Evolutionary conservation across 495 filamentous ascomycete species (phyloP).

Genomic region (Penicillium paxilli): DNA sequence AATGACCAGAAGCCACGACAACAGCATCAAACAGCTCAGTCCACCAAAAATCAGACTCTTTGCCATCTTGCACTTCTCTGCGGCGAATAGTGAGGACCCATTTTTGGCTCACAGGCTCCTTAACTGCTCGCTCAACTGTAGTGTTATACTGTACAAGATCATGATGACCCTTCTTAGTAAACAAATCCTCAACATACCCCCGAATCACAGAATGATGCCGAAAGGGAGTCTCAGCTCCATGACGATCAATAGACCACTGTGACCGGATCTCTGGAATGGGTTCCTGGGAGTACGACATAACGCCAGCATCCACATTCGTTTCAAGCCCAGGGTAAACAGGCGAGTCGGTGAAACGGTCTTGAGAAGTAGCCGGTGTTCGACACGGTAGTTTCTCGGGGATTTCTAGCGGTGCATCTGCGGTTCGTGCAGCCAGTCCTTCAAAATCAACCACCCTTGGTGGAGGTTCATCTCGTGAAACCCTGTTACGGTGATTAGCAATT

Average conservation of each 20-base stretch:
- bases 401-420: conserved; percentile 47
- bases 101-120: conserved; percentile 24
- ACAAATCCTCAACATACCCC: conserved; percentile 39
- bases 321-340: conserved; percentile 40
- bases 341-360: conserved; percentile 51
- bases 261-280: conserved; percentile 34
- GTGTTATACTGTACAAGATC: conserved; percentile 41
- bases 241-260: conserved; percentile 34
- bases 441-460: conserved; percentile 37
- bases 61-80: conserved; percentile 15
- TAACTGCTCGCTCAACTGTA: conserved; percentile 40
- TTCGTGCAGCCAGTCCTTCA: conserved; percentile 40
- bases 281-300: conserved; percentile 44
- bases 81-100: conserved; percentile 40
- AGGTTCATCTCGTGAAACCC: conserved; percentile 43
- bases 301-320: conserved; percentile 40
- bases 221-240: conserved; percentile 39
- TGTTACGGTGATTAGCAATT: conserved; percentile 6
- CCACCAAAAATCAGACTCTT: conserved; percentile 44
- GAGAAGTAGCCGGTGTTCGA: conserved; percentile 37
- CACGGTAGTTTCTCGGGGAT: conserved; percentile 48
- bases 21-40: conserved; percentile 64
- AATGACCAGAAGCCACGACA: conserved; percentile 80
- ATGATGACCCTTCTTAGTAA: conserved; percentile 34
- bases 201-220: conserved; percentile 39